Evolutionary conservation across 495 filamentous ascomycete species (phyloP), one percentile per base, ranked within the genome.

Genomic region (Sordaria brevicollis): DNA sequence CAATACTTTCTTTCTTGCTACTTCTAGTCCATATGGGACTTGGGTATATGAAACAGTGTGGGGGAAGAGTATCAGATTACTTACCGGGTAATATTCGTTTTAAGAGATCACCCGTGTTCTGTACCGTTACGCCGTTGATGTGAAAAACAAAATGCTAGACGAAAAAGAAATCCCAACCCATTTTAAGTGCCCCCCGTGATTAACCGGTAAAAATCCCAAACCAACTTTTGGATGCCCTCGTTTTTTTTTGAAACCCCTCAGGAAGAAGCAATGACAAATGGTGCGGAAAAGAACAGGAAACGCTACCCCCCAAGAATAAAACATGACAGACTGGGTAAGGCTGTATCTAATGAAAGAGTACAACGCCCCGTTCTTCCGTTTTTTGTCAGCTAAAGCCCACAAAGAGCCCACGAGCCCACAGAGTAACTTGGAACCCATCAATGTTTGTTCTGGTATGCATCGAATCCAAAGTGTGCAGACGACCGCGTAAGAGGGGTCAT

Each of bases 331-430:
- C 43, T 54, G 21, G 43, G n/a, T 54, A 54, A 29, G 43, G 43
- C 43, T 54, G 43, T 54, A 25, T 13, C n/a, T 13, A 54, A n/a
- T n/a, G n/a, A n/a, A n/a, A n/a, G n/a, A n/a, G n/a, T n/a, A n/a
- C n/a, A n/a, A n/a, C n/a, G n/a, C n/a, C 10, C 43, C 43, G 21
- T 54, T 54, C 43, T 54, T 54, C 43, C 43, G 43, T 54, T 54
- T 37, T 41, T 69, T 68, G 67, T 65, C 70, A 68, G 34, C 65
- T 54, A 74, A 71, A 78, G 74, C 76, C 76, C 81, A 79, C 75
- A 81, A n/a, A 79, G 73, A 83, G 78, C 81, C 82, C 79, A 81
- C 81, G 76, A 80, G 81, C 78, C 82, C 78, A 79, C 74, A 74
- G 72, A 75, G 72, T 74, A 49, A 38, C 49, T 70, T 67, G 67